These are phyloP conservation scores for Takashimella tepidaria DNA, from an alignment of 1,284 basidiomycete genomes.

Conservation along the genomic window DNA sequence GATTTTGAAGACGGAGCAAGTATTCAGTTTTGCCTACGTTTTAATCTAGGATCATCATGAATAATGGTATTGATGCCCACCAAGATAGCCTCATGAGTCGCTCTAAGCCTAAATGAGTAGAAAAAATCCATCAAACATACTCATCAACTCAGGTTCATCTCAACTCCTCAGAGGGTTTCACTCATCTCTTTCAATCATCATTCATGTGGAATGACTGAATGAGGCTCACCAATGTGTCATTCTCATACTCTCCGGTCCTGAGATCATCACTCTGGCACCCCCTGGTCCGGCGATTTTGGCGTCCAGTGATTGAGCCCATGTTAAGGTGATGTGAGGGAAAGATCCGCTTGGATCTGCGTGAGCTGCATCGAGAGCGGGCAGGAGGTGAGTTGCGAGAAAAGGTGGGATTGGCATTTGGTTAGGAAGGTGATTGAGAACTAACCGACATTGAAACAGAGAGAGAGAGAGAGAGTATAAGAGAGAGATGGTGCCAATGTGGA, in stretches of 20 bases:
- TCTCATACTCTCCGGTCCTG: slow-evolving; percentile 78
- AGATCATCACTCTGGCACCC: slow-evolving; percentile 73
- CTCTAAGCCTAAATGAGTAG: slow-evolving; percentile 60
- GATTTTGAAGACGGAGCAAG: too few species aligned
- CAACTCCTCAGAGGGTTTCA: not conserved
- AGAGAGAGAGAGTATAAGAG: too few species aligned
- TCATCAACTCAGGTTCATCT: not conserved
- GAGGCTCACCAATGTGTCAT: slow-evolving; percentile 85
- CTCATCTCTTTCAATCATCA: too few species aligned
- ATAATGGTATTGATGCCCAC: slow-evolving; percentile 85
- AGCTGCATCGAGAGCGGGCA: not conserved
- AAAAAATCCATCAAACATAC: not conserved
- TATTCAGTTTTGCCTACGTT: slow-evolving; percentile 62
- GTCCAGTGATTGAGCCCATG: slow-evolving; percentile 93
- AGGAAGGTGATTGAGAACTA: too few species aligned
- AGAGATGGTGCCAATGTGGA: too few species aligned
- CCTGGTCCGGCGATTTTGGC: slow-evolving; percentile 78
- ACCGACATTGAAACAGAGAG: too few species aligned
- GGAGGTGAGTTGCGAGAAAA: not conserved
- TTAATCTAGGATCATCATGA: slow-evolving; percentile 89
- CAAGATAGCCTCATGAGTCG: slow-evolving; percentile 87
- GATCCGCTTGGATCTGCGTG: not conserved
- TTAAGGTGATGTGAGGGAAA: slow-evolving; percentile 61
- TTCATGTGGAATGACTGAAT: too few species aligned
- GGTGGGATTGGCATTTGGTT: not conserved